phyloP scores from a whole-genome alignment of 768 basidiomycete species.

The Hirschioporus abietinus region DNA sequence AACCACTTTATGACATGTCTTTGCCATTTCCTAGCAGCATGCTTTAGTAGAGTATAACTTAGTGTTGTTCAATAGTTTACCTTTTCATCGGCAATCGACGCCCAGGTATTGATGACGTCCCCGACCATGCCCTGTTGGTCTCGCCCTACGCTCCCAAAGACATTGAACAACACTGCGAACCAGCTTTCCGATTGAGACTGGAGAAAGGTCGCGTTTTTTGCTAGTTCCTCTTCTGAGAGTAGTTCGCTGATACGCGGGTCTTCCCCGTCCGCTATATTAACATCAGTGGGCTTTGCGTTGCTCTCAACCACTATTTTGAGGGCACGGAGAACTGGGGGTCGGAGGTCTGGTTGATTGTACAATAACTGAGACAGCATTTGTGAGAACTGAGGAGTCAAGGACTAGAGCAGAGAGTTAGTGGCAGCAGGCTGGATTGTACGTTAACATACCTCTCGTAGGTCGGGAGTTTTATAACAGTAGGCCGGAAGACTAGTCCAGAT shows the following conservation, averaged over 20 bases:
- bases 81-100: slow-evolving; percentile 67
- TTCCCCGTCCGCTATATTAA: slow-evolving; percentile 24
- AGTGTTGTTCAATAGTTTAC: slow-evolving; percentile 29
- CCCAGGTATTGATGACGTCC: slow-evolving; percentile 86
- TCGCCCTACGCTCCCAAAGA: slow-evolving; percentile 81
- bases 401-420: slow-evolving; percentile 35
- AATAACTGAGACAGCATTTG: slow-evolving; percentile 89
- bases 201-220: slow-evolving; percentile 65
- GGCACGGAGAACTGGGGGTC: slow-evolving; percentile 75
- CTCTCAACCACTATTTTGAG: slow-evolving; percentile 81
- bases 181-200: slow-evolving; percentile 82
- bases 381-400: slow-evolving; percentile 71
- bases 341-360: slow-evolving; percentile 84
- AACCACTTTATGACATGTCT: slow-evolving; percentile 75
- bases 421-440: slow-evolving; percentile 14
- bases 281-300: slow-evolving; percentile 41
- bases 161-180: slow-evolving; percentile 93
- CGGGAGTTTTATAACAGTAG: slow-evolving; percentile 79
- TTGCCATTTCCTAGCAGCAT: slow-evolving; percentile 57
- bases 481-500: slow-evolving; percentile 90
- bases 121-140: slow-evolving; percentile 75
- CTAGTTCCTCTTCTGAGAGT: slow-evolving; percentile 55
- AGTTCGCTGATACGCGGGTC: slow-evolving; percentile 23
- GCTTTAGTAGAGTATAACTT: not conserved
- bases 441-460: slow-evolving; percentile 56